Base-by-base conservation (phyloP, 129 eudicot genomes). In the Tanacetum coccineum region DNA sequence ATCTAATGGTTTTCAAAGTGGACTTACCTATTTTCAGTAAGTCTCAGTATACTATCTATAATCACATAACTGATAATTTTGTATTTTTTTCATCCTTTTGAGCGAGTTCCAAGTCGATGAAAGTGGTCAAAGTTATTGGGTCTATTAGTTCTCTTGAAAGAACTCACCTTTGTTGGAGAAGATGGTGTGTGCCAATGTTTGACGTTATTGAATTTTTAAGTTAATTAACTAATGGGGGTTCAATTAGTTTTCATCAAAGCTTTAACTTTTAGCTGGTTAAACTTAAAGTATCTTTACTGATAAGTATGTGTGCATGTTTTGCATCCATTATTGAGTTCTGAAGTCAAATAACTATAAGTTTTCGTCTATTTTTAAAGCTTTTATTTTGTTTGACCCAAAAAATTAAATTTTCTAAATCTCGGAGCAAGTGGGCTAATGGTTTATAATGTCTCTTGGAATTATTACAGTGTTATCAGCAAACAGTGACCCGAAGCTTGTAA, bases 401-500 rank as follows among this genome's bases (percentile, higher is more conserved):
- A 26, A 56, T 47, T 46, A 25, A 30, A 44, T 19, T 6, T 9
- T 46, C 1, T 25, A 44, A 10, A 53, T 11, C n/a, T 21, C 26
- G 18, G 26, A 69, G 65, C 15, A 32, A 56, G 44, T 39, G 22
- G 54, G 46, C n/a, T 70, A 50, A 32, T 51, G 54, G 65, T 52
- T 51, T 52, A 64, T 75, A 52, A 68, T 68, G 49, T 66, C 59
- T 52, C 65, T 64, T 64, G 62, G 32, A 42, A 66, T 69, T 74
- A 55, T 42, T 22, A 30, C 90, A 93, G 99, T 89, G 99, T 74
- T 93, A 84, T 93, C 99, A 3, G 95, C 86, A 70, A 88, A 93
- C 74, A 83, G 95, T 44, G 96, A 93, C 76, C 82, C 95, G n/a
- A 93, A 89, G 65, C 92, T 86, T 48, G 99, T 93, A 36, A 89